phyloP scores from a whole-genome alignment of 2,329 filamentous ascomycete genomes.

The Sarocladium kiliense region DNA sequence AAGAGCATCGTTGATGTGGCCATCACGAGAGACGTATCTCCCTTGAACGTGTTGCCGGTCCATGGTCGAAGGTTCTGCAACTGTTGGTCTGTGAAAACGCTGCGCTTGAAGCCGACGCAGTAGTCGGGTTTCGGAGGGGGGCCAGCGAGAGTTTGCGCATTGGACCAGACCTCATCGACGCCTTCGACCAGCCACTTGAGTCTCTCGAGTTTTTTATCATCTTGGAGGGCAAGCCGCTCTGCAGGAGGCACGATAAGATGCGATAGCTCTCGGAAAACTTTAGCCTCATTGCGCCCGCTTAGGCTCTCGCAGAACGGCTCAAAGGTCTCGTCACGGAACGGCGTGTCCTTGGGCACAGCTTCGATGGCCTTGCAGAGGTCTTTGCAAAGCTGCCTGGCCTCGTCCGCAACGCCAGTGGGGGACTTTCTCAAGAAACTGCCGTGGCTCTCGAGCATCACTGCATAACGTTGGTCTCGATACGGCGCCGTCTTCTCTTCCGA shows the following conservation, averaged over 20 bases:
- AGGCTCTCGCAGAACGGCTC: slow-evolving; percentile 26
- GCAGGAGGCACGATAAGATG: slow-evolving; percentile 32
- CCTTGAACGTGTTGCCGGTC: slow-evolving; percentile 22
- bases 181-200: slow-evolving; percentile 20
- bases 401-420: slow-evolving; percentile 21
- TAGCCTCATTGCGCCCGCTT: slow-evolving; percentile 27
- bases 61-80: slow-evolving; percentile 32
- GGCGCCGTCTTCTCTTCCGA: slow-evolving; percentile 29
- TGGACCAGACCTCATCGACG: slow-evolving; percentile 37
- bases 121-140: slow-evolving; percentile 39
- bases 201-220: slow-evolving; percentile 20
- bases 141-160: slow-evolving; percentile 28
- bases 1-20: slow-evolving; percentile 42
- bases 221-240: slow-evolving; percentile 24
- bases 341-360: slow-evolving; percentile 20
- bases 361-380: slow-evolving; percentile 10
- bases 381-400: slow-evolving; percentile 24
- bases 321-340: slow-evolving; percentile 34
- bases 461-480: slow-evolving; percentile 31
- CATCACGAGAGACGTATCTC: slow-evolving; percentile 34
- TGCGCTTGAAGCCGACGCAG: slow-evolving; percentile 32
- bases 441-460: slow-evolving; percentile 29
- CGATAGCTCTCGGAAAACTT: slow-evolving; percentile 30
- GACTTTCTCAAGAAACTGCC: slow-evolving; percentile 34
- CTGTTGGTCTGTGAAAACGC: slow-evolving; percentile 37